These are phyloP conservation scores for Podila epigama DNA, from an alignment of 192 early-diverging fungal species.

Conservation along the genomic window DNA sequence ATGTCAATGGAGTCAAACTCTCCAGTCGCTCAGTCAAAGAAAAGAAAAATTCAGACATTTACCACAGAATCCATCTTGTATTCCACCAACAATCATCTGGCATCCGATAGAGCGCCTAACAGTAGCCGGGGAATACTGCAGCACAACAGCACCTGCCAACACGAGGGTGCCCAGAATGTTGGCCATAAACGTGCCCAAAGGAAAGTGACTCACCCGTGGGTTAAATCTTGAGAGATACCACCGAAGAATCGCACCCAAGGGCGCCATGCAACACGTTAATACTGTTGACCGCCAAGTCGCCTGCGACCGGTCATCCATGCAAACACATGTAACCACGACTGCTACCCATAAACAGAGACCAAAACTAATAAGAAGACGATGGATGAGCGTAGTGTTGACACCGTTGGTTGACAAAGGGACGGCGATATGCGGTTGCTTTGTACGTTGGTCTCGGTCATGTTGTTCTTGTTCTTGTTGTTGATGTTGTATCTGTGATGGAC, in stretches of 20 bases:
- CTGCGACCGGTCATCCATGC: constrained; percentile 5
- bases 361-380: constrained; percentile 5
- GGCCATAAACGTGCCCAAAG: constrained; percentile 59
- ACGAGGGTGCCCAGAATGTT: constrained; percentile 56
- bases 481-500: not conserved
- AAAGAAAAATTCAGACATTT: constrained; percentile 3
- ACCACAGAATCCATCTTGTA: constrained; percentile 67
- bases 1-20: not conserved
- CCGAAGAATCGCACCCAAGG: constrained; percentile 55
- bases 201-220: constrained; percentile 28
- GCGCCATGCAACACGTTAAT: constrained; percentile 58
- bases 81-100: constrained; percentile 37
- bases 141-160: constrained; percentile 49
- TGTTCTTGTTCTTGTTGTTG: not conserved
- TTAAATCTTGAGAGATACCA: constrained; percentile 61
- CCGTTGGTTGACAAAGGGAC: too few relatives aligned
- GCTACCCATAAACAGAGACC: constrained; percentile 33
- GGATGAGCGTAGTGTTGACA: constrained; percentile 12
- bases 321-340: constrained; percentile 47
- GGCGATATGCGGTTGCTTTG: too few relatives aligned
- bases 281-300: constrained; percentile 33
- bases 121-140: constrained; percentile 32
- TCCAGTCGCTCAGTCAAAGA: not conserved
- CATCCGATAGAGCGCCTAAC: constrained; percentile 18
- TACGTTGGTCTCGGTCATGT: not conserved